These are phyloP conservation scores for Rhododendron kiyosumense DNA, from an alignment of 148 eudicot genomes.

Conservation along the genomic window DNA sequence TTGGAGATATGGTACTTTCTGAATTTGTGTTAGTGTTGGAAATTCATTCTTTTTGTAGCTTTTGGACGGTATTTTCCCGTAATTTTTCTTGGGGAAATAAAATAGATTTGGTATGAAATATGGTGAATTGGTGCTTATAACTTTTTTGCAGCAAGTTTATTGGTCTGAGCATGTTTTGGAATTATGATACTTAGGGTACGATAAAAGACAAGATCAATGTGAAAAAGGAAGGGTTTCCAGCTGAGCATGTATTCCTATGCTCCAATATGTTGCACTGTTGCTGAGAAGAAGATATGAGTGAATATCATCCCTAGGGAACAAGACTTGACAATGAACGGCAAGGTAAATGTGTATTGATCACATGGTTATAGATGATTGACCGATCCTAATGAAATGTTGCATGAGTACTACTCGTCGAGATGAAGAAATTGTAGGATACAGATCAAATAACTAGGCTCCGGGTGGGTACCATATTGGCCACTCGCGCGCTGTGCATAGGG, in stretches of 20 bases:
- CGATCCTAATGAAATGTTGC: too few species aligned
- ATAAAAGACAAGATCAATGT: neutral
- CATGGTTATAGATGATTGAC: neutral
- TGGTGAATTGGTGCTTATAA: neutral
- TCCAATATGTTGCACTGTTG: too few species aligned
- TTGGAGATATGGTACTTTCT: neutral
- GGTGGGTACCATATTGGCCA: neutral
- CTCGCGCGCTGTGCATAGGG: neutral
- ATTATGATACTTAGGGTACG: too few species aligned
- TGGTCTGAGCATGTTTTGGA: neutral
- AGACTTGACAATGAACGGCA: neutral
- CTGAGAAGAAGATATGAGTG: neutral
- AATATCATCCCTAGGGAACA: too few species aligned
- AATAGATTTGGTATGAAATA: neutral
- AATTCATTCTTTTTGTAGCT: neutral
- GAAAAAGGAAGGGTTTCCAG: too few species aligned
- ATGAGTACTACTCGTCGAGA: too few species aligned
- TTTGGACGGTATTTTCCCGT: conserved; percentile 1
- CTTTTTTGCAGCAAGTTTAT: neutral
- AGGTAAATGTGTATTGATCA: neutral
- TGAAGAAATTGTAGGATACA: neutral
- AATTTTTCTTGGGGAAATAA: neutral
- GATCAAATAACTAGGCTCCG: neutral
- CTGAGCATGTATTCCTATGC: too few species aligned
- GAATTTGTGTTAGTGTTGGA: neutral